phyloP scores from a whole-genome alignment of 73 alveolate species.

The Blepharisma stoltei region DNA sequence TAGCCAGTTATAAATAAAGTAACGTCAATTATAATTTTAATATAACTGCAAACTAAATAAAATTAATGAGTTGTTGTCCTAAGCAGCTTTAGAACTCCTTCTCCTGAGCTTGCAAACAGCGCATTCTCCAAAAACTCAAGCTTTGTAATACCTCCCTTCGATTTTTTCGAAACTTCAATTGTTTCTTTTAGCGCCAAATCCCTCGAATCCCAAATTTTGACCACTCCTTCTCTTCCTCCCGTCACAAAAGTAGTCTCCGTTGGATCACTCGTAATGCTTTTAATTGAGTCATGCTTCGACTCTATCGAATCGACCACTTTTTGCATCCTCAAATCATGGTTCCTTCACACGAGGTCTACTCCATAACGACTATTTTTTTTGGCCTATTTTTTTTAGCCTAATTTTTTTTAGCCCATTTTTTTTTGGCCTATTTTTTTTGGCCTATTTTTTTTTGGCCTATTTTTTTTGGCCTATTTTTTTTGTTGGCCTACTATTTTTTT shows the following conservation, averaged over 20 bases:
- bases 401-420: no score
- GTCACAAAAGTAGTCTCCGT: not conserved
- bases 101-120: not conserved
- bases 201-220: conserved; percentile 4
- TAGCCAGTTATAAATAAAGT: no score
- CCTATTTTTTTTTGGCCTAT: no score
- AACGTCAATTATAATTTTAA: no score
- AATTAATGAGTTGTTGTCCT: not conserved
- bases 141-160: not conserved
- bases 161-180: not conserved
- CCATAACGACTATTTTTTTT: no score
- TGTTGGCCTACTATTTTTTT: no score
- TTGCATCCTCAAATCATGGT: not conserved
- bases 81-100: conserved; percentile 22
- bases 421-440: no score
- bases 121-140: conserved; percentile 10
- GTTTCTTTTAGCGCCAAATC: not conserved
- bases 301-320: conserved; percentile 2
- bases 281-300: conserved; percentile 4
- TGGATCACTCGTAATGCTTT: not conserved
- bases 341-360: no score
- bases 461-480: no score
- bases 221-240: conserved; percentile 23
- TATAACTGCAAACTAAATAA: no score
- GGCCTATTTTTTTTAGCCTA: no score